Percentiles rank a stretch among this genome's conserved stretches.
Evolutionary conservation across 1,284 basidiomycete genomes (phyloP).

Genomic region (Ceratobasidium papillatum): DNA sequence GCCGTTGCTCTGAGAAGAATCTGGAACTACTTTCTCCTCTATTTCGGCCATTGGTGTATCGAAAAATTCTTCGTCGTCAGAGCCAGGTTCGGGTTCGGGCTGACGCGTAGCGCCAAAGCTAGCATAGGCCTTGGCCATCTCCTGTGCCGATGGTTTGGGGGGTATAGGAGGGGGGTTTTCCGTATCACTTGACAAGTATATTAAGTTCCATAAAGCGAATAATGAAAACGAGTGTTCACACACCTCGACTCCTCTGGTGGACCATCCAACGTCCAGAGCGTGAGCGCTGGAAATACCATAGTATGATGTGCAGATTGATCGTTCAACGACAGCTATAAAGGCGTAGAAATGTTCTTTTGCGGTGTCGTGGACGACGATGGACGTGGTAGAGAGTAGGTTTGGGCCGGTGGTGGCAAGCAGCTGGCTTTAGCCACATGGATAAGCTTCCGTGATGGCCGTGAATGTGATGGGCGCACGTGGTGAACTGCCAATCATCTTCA

Average conservation of each 20-base stretch:
- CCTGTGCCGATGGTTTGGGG: not conserved
- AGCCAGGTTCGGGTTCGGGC: not conserved
- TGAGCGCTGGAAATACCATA: not conserved
- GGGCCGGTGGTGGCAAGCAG: not conserved
- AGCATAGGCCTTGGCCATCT: no score
- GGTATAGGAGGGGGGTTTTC: not conserved
- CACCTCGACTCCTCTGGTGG: constrained; percentile 22
- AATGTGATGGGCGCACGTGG: not conserved
- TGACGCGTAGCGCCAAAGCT: not conserved
- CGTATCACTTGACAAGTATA: not conserved
- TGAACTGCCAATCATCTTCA: not conserved
- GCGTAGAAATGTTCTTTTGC: not conserved
- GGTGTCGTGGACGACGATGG: not conserved
- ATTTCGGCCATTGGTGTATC: not conserved
- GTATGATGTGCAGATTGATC: not conserved
- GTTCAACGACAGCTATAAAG: not conserved
- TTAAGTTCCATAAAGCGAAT: not conserved
- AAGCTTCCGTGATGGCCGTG: not conserved
- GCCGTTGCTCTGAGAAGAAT: not conserved
- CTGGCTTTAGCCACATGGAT: not conserved
- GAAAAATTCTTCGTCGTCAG: constrained; percentile 3
- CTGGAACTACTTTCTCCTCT: not conserved
- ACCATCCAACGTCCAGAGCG: constrained; percentile 30
- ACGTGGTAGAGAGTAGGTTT: not conserved
- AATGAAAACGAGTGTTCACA: not conserved